These are phyloP conservation scores for Phellinidium pouzarii DNA, from an alignment of 1,284 basidiomycete species.

Conservation along the genomic window DNA sequence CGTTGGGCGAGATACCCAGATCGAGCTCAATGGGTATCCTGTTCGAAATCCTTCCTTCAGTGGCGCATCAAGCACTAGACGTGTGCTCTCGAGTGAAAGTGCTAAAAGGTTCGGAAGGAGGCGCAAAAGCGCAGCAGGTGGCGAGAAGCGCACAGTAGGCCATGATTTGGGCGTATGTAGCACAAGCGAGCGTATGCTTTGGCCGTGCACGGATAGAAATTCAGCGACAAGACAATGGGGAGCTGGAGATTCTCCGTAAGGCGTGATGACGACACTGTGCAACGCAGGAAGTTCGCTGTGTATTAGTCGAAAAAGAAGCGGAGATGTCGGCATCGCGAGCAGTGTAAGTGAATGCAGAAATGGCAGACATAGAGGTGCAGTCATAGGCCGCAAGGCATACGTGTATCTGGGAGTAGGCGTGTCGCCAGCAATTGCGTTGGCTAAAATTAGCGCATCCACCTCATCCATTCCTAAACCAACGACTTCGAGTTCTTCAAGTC, in stretches of 20 bases:
- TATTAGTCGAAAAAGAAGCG: conserved; percentile 56
- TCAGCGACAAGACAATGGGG: conserved; percentile 49
- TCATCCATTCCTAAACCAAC: conserved; percentile 56
- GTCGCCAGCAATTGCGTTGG: conserved; percentile 24
- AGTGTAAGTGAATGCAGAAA: conserved; percentile 59
- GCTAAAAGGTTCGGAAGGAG: conserved; percentile 53
- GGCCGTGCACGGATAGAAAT: conserved; percentile 62
- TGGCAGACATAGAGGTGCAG: conserved; percentile 43
- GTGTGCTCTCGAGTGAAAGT: conserved; percentile 49
- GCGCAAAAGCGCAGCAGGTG: conserved; percentile 46
- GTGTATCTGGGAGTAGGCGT: conserved; percentile 20
- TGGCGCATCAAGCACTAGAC: conserved; percentile 24
- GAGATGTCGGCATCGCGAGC: conserved; percentile 60
- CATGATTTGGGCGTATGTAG: conserved; percentile 66
- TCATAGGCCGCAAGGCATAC: background rate
- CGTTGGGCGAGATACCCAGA: conserved; percentile 67
- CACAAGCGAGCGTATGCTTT: conserved; percentile 52
- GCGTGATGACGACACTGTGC: conserved; percentile 65
- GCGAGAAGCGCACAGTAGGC: conserved; percentile 54
- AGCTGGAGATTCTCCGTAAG: conserved; percentile 58
- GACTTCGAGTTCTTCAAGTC: conserved; percentile 63
- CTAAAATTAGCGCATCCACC: conserved; percentile 29
- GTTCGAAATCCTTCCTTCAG: background rate
- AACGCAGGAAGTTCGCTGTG: conserved; percentile 58
- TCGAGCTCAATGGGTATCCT: conserved; percentile 46